Evolutionary conservation across 768 basidiomycete genomes (phyloP), one percentile per base, ranked within the genome.

Genomic region (Coprinellus micaceus): DNA sequence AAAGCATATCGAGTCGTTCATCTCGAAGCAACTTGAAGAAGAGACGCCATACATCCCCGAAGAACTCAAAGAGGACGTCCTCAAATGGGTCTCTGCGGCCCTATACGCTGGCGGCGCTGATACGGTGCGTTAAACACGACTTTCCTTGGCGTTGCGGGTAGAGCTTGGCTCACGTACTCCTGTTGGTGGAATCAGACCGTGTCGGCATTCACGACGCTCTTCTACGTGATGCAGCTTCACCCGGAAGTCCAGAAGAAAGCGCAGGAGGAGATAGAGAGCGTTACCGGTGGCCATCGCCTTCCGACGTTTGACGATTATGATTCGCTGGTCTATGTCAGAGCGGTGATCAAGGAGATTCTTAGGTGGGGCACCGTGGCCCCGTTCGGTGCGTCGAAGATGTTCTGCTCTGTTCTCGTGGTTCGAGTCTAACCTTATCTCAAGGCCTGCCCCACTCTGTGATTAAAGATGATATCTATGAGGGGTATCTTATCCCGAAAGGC

Each of bases 21-120:
- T 64, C 26, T 74, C 72, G 1, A 68, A 69, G 26, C 65, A 70
- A 45, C 60, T 74, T 33, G 55, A 57, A n/a, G 45, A 54, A 12
- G 65, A 69, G 12, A 63, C 56, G 61, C 36, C 68, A 64, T 21
- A 58, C 60, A n/a, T 47, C 33, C 11, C 39, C 63, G 17, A 67
- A 10, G 45, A 58, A 21, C 66, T 67, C 43, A 61, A 64, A 21
- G 64, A 67, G 33, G 65, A 72, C 28, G 54, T 66, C 30, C 57
- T 73, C 45, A 69, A 61, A 55, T 70, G 68, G 68, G 63, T 62
- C 9, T 59, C 62, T 29, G 65, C 66, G 2, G 67, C 66, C 3
- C 56, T 73, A 15, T 74, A 70, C 53, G 58, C 68, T 30, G 75
- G 69, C n/a, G 75, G 74, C 13, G 70, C 71, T 28, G 76, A 76